These are phyloP conservation scores for Secale cereale DNA, from an alignment of 176 grass and related monocot genomes.

Conservation along the genomic window DNA sequence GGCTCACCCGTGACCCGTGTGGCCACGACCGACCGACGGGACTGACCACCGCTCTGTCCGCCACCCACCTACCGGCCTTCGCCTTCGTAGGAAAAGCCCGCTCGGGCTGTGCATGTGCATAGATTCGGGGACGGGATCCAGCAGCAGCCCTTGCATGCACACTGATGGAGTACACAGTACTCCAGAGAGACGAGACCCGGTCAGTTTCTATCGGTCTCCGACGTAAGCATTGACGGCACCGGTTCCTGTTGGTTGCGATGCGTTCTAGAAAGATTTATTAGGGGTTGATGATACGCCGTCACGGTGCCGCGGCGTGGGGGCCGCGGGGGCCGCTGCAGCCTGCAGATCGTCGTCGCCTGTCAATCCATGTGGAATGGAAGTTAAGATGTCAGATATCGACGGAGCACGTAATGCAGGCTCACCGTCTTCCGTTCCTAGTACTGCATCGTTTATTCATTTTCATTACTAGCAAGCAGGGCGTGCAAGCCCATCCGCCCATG, in stretches of 20 bases:
- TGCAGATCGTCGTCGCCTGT: background rate
- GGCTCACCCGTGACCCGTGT: background rate
- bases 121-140: background rate
- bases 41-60: background rate
- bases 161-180: too few species aligned
- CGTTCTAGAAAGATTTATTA: background rate
- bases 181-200: background rate
- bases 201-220: background rate
- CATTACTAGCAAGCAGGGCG: background rate
- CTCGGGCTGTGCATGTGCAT: background rate
- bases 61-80: background rate
- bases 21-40: background rate
- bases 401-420: background rate
- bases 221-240: background rate
- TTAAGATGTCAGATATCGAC: background rate
- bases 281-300: background rate
- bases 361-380: background rate
- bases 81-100: too few species aligned
- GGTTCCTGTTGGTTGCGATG: background rate
- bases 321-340: background rate
- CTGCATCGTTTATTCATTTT: background rate
- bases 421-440: background rate
- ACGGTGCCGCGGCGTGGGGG: background rate
- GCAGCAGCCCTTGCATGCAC: too few species aligned
- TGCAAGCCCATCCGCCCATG: background rate